phyloP scores from a whole-genome alignment of 768 basidiomycete species.

The Dictyophora rubrovolvata region DNA sequence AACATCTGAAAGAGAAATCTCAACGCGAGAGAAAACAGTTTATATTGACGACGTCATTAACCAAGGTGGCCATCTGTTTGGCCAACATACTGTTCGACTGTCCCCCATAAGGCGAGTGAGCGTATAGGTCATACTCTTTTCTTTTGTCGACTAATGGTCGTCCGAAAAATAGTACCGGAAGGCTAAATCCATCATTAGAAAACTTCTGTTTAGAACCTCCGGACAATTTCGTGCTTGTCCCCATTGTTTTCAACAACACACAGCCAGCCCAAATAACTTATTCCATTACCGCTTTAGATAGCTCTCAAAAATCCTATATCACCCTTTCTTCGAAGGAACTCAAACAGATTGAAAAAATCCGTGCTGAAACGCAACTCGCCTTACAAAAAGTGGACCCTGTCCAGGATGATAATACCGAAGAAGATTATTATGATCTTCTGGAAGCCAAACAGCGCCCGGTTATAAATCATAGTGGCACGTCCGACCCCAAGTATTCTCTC shows the following conservation, averaged over 20 bases:
- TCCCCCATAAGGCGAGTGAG: conserved; percentile 58
- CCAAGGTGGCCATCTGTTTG: conserved; percentile 28
- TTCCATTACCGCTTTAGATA: conserved; percentile 54
- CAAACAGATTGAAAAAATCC: conserved; percentile 52
- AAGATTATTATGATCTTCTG: conserved; percentile 64
- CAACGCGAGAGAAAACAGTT: conserved; percentile 14
- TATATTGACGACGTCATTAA: conserved; percentile 21
- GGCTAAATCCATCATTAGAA: conserved; percentile 66
- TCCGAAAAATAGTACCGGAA: conserved; percentile 52
- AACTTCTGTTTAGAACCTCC: conserved; percentile 63
- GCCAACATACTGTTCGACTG: conserved; percentile 86
- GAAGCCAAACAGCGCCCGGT: conserved; percentile 14
- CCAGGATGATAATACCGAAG: conserved; percentile 46
- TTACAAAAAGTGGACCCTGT: conserved; percentile 21
- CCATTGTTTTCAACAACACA: conserved; percentile 86
- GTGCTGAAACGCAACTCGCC: conserved; percentile 37
- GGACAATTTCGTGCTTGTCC: conserved; percentile 53
- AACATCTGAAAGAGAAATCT: background rate
- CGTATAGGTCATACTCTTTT: background rate
- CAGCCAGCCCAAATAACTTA: conserved; percentile 62
- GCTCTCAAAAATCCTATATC: conserved; percentile 27
- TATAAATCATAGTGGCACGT: conserved; percentile 11
- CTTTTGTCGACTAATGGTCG: background rate
- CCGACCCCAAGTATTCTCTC: conserved; percentile 17
- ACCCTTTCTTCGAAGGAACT: conserved; percentile 57